These are phyloP conservation scores for Aphanomyces invadans DNA, from an alignment of 352 stramenopile species.

Conservation along the genomic window DNA sequence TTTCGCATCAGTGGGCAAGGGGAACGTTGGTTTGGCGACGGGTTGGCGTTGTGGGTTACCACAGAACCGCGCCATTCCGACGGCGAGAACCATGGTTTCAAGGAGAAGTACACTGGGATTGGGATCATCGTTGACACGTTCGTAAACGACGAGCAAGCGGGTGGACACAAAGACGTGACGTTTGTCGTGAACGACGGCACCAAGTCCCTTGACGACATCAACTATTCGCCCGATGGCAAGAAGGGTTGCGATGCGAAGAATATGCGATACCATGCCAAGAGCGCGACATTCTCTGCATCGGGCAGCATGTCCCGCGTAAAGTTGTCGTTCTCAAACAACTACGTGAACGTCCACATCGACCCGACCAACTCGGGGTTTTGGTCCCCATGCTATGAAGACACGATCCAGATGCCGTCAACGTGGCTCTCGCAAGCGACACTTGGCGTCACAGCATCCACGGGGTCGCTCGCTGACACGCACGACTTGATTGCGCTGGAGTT, in stretches of 20 bases:
- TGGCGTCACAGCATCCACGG: constrained; percentile 70
- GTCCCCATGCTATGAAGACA: constrained; percentile 49
- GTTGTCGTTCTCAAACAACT: constrained; percentile 67
- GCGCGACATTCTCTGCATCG: constrained; percentile 64
- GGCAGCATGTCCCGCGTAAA: constrained; percentile 76
- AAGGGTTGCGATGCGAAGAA: constrained; percentile 63
- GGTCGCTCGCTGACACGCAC: constrained; percentile 77
- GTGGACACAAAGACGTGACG: constrained; percentile 78
- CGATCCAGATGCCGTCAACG: constrained; percentile 39
- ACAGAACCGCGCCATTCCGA: constrained; percentile 40
- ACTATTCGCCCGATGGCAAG: constrained; percentile 45
- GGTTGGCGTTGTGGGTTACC: constrained; percentile 74
- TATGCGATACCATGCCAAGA: constrained; percentile 77
- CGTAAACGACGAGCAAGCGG: constrained; percentile 66
- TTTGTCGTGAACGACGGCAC: constrained; percentile 74
- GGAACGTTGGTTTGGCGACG: constrained; percentile 67
- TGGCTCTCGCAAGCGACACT: constrained; percentile 63
- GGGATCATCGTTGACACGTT: constrained; percentile 82
- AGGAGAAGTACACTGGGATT: constrained; percentile 53
- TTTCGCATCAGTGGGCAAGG: constrained; percentile 80
- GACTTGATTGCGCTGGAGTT: constrained; percentile 64
- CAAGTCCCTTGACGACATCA: constrained; percentile 68
- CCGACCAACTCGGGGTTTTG: constrained; percentile 62
- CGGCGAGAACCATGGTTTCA: constrained; percentile 79
- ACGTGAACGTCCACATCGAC: constrained; percentile 62